Percentiles rank a stretch among this genome's conserved stretches.
phyloP scores from a whole-genome alignment of 1,284 basidiomycete species.

The Leucoagaricus sp. region DNA sequence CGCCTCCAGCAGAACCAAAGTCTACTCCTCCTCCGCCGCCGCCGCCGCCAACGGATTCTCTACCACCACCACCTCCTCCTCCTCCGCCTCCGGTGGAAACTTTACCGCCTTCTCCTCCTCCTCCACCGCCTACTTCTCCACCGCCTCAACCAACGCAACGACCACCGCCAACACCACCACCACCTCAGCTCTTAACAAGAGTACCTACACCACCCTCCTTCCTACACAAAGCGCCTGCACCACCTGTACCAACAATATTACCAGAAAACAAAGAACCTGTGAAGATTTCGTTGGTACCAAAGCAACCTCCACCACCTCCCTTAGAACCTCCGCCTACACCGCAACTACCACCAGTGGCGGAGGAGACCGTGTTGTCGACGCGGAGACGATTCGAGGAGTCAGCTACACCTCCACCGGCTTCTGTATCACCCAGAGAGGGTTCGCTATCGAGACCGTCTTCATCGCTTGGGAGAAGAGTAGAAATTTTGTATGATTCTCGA shows the following conservation, averaged over 20 bases:
- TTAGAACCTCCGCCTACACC: conserved; percentile 11
- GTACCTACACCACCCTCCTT: conserved; percentile 16
- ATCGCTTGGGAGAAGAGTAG: too few species aligned
- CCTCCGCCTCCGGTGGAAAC: conserved; percentile 20
- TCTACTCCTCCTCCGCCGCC: conserved; percentile 19
- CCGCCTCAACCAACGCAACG: background rate
- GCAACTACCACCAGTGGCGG: background rate
- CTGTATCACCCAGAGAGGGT: too few species aligned
- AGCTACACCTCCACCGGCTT: background rate
- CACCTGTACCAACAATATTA: background rate
- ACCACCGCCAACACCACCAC: conserved; percentile 16
- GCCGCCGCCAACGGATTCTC: conserved; percentile 24
- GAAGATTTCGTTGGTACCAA: conserved; percentile 8
- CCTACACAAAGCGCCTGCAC: conserved; percentile 4
- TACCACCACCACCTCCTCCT: conserved; percentile 20
- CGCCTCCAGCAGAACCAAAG: conserved; percentile 18
- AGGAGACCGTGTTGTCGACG: background rate
- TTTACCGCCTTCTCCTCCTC: conserved; percentile 21
- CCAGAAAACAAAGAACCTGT: conserved; percentile 16
- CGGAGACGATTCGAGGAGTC: too few species aligned
- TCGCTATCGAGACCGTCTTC: too few species aligned
- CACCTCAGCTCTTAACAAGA: conserved; percentile 17
- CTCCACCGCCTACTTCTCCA: conserved; percentile 14
- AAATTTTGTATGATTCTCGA: too few species aligned
- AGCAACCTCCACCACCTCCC: conserved; percentile 12